Evolutionary conservation across 225 moss, liverwort and hornwort species (phyloP).

Genomic region (Takakia lepidozioides): DNA sequence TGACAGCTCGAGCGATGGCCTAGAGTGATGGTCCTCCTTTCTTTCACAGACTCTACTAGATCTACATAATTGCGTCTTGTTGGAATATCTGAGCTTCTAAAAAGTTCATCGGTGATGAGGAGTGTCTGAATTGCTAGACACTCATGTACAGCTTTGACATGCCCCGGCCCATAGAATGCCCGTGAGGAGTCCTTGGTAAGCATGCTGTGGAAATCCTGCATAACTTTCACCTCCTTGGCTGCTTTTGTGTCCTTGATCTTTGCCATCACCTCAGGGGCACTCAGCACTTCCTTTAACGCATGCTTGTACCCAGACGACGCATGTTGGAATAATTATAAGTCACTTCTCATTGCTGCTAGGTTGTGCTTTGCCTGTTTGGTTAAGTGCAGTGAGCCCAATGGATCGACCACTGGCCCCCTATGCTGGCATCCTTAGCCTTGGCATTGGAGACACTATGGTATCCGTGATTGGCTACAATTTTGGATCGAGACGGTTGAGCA

Average conservation of each 20-base stretch:
- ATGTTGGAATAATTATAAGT: conserved; percentile 81
- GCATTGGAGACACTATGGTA: conserved; percentile 86
- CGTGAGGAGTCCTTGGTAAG: not conserved
- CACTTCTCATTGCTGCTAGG: conserved; percentile 94
- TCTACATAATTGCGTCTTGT: not conserved
- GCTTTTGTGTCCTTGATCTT: not conserved
- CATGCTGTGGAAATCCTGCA: not conserved
- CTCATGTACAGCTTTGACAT: not conserved
- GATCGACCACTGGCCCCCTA: conserved; percentile 69
- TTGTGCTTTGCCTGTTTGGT: conserved; percentile 95
- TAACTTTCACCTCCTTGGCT: not conserved
- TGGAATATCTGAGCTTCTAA: conserved; percentile 1
- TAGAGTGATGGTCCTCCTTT: too few species aligned
- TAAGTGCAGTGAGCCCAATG: conserved; percentile 38
- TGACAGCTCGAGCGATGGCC: too few species aligned
- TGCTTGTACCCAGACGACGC: conserved; percentile 93
- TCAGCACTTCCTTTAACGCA: conserved; percentile 81
- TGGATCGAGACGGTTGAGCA: conserved; percentile 59
- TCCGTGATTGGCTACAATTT: conserved; percentile 85
- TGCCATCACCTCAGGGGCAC: too few species aligned
- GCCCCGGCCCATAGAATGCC: not conserved
- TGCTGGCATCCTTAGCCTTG: conserved; percentile 87
- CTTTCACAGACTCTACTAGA: not conserved
- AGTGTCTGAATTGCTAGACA: not conserved
- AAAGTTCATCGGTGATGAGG: not conserved